A percentile compares a stretch with the other conserved stretches of the same genome.
Conservation (phyloP, 306 rosid species). For the Vigna radiata region DNA sequence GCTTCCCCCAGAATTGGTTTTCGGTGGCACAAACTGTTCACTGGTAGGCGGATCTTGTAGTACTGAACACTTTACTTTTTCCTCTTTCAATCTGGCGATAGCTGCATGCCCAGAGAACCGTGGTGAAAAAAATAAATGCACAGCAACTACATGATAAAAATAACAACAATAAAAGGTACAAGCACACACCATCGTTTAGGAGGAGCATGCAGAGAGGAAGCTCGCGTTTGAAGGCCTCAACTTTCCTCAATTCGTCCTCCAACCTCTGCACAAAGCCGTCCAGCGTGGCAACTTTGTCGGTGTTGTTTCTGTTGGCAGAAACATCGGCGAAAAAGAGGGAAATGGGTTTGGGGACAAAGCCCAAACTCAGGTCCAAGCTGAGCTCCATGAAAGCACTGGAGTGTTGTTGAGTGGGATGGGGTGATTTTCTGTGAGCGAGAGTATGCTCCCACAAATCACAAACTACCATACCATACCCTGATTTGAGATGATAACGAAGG, state of each 20-base stretch:
- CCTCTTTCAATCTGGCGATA: slow-evolving; percentile 66
- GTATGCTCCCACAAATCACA: background rate
- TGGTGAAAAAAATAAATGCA: background rate
- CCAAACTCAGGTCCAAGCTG: slow-evolving; percentile 62
- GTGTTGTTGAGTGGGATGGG: background rate
- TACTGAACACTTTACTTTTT: slow-evolving; percentile 40
- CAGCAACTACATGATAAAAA: background rate
- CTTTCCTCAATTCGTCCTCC: slow-evolving; percentile 74
- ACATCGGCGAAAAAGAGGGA: slow-evolving; percentile 55
- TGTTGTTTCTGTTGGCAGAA: slow-evolving; percentile 47
- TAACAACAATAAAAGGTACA: background rate
- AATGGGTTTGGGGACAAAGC: slow-evolving; percentile 62
- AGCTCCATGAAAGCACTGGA: slow-evolving; percentile 50
- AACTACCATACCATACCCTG: slow-evolving; percentile 29
- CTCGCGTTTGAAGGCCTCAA: slow-evolving; percentile 82
- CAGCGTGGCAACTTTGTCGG: slow-evolving; percentile 55
- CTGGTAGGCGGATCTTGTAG: slow-evolving; percentile 46
- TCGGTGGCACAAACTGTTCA: slow-evolving; percentile 52
- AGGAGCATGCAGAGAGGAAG: slow-evolving; percentile 83
- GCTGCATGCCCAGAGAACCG: slow-evolving; percentile 48
- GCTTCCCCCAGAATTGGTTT: slow-evolving; percentile 45
- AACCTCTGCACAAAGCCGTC: slow-evolving; percentile 56
- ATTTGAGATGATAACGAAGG: slow-evolving; percentile 46
- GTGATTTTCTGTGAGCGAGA: background rate
- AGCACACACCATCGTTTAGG: slow-evolving; percentile 65